Evolutionary conservation across 192 early-diverging fungal genomes (phyloP).

Genomic region (Chytriomyces sp.): DNA sequence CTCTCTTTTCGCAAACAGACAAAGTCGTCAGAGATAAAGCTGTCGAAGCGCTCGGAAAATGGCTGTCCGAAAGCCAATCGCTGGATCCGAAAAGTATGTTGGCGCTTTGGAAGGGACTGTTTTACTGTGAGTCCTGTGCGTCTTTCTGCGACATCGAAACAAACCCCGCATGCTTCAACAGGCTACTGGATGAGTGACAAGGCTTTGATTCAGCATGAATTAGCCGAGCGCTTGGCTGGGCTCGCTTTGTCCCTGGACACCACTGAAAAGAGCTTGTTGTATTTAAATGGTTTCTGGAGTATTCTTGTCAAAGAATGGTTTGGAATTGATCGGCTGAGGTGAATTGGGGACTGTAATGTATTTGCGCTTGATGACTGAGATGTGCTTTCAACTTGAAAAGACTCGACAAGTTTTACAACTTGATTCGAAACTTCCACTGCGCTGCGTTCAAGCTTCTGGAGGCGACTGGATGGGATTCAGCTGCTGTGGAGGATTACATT

Average conservation of each 20-base stretch:
- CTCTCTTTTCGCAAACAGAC: slow-evolving; percentile 51
- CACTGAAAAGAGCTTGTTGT: slow-evolving; percentile 55
- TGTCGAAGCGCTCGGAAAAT: slow-evolving; percentile 62
- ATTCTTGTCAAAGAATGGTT: slow-evolving; percentile 74
- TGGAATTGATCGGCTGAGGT: slow-evolving; percentile 80
- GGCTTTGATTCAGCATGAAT: slow-evolving; percentile 85
- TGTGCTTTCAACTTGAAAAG: slow-evolving; percentile 37
- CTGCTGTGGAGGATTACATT: slow-evolving; percentile 56
- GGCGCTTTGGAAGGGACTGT: slow-evolving; percentile 92
- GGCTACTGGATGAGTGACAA: slow-evolving; percentile 98
- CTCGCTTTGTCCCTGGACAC: slow-evolving; percentile 57
- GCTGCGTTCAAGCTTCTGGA: slow-evolving; percentile 69
- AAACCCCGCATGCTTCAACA: slow-evolving; percentile 33
- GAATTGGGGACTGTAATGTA: not conserved
- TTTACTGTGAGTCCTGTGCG: slow-evolving; percentile 73
- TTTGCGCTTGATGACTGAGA: not conserved
- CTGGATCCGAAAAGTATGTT: slow-evolving; percentile 69
- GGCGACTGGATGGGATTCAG: slow-evolving; percentile 61
- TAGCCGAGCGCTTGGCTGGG: slow-evolving; percentile 78
- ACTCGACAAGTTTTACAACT: slow-evolving; percentile 79
- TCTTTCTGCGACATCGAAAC: no score
- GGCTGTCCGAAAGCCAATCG: slow-evolving; percentile 57
- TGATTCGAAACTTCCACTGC: slow-evolving; percentile 68
- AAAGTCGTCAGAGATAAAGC: slow-evolving; percentile 78
- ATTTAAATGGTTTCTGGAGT: slow-evolving; percentile 69